Evolutionary conservation across 495 filamentous ascomycete species (phyloP).

Genomic region (Aspergillus ostianus): DNA sequence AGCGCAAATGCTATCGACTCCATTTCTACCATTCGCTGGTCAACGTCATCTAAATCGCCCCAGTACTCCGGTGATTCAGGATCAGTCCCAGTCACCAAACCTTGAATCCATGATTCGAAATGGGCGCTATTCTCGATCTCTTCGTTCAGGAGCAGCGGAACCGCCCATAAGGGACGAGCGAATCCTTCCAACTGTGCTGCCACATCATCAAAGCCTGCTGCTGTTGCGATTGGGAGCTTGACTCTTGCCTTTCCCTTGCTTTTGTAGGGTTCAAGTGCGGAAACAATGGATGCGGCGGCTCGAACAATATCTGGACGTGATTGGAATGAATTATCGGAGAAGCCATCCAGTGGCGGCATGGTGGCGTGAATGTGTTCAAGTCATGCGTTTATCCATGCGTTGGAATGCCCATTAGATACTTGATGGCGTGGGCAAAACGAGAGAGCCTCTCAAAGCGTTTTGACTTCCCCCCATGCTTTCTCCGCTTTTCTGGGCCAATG

Average conservation of each 20-base stretch:
- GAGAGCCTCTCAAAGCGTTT: too few species aligned
- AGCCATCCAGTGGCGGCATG: slow-evolving; percentile 9
- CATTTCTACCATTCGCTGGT: slow-evolving; percentile 30
- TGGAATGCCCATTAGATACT: too few species aligned
- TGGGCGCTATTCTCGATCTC: neutral
- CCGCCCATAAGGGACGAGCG: slow-evolving; percentile 22
- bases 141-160: slow-evolving; percentile 12
- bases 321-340: slow-evolving; percentile 11
- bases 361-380: neutral
- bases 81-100: slow-evolving; percentile 17
- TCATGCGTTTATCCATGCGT: too few species aligned
- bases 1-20: slow-evolving; percentile 24
- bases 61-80: slow-evolving; percentile 24
- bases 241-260: slow-evolving; percentile 15
- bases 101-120: slow-evolving; percentile 21
- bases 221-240: slow-evolving; percentile 19
- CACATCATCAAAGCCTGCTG: slow-evolving; percentile 20
- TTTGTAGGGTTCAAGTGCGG: slow-evolving; percentile 16
- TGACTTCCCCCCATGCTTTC: too few species aligned
- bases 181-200: slow-evolving; percentile 26
- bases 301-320: slow-evolving; percentile 13
- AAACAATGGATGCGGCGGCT: slow-evolving; percentile 16
- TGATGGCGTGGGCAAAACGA: too few species aligned
- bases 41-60: slow-evolving; percentile 19
- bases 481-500: too few species aligned